Base-by-base conservation (phyloP, 2,329 filamentous ascomycete species). In the Biscogniauxia mediterranea region DNA sequence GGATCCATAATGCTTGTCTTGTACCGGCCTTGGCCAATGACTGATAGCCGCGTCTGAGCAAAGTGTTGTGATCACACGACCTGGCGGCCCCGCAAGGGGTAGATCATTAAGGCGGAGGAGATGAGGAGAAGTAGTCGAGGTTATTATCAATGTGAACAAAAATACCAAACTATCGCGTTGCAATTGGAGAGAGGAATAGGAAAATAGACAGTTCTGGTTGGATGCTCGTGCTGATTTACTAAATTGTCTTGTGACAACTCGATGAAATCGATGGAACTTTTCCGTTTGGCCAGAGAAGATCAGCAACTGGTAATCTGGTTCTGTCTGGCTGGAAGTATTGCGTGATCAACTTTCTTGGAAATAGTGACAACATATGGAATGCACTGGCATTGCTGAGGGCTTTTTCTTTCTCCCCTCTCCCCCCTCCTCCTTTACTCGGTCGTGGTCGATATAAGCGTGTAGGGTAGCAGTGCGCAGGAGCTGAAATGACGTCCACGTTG, bases 51-150 rank as follows among this genome's bases (percentile, higher is more conserved):
- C 58, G 59, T 63, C 60, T 54, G 60, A 59, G 58, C 55, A 57
- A 63, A 63, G 55, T 57, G 61, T 63, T 58, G 59, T 64, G 65
- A 60, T 72, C 70, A 72, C 66, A 71, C 67, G 68, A 71, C 68
- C 63, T 63, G 58, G 38, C 21, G 49, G 56, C 67, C 68, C 69
- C 66, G 65, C 65, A 69, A 67, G 56, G 59, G 52, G 61, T 49
- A 69, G 68, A 69, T 68, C 66, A 67, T 42, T 42, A 61, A 64
- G 50, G 61, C 57, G 56, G 53, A 64, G 57, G 63, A 69, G 58
- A 64, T 58, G 62, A 65, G 61, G 62, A 64, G 61, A 59, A 62
- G 55, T 6, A 62, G 28, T 63, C 55, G 53, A 65, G 38, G 57
- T 19, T 46, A 46, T 46, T 46, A 46, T 46, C 62, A 55, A 55